These are phyloP conservation scores for Macrocystidia cucumis DNA, from an alignment of 1,284 basidiomycete species.

Conservation along the genomic window DNA sequence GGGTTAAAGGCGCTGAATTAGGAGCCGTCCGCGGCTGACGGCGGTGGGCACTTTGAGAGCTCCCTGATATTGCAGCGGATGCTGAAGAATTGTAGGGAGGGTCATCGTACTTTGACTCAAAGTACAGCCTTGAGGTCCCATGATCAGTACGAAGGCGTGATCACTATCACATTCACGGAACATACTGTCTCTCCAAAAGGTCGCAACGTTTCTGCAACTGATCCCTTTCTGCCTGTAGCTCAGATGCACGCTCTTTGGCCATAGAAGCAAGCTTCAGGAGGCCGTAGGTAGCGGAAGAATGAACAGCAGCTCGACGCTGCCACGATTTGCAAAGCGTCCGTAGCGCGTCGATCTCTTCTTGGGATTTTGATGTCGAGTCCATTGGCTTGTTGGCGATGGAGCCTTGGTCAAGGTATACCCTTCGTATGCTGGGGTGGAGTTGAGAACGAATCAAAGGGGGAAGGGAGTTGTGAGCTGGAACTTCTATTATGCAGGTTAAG, in stretches of 20 bases:
- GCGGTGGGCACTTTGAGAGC: no score
- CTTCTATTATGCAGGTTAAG: slow-evolving; percentile 21
- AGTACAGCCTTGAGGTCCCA: no score
- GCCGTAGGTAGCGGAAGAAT: slow-evolving; percentile 45
- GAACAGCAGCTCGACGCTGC: slow-evolving; percentile 49
- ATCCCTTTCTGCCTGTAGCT: slow-evolving; percentile 35
- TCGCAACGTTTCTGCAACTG: slow-evolving; percentile 29
- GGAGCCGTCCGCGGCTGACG: no score
- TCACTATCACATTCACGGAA: no score
- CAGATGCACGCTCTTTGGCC: slow-evolving; percentile 39
- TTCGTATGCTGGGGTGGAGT: slow-evolving; percentile 40
- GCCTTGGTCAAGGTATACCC: slow-evolving; percentile 33
- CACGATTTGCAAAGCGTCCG: slow-evolving; percentile 40
- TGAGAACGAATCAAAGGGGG: slow-evolving; percentile 40
- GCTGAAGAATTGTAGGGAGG: no score
- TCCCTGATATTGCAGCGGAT: no score
- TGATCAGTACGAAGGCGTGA: no score
- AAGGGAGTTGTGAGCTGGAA: slow-evolving; percentile 38
- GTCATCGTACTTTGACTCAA: no score
- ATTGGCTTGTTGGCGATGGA: slow-evolving; percentile 13
- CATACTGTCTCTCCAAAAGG: slow-evolving; percentile 20
- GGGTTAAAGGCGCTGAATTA: no score
- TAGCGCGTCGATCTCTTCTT: slow-evolving; percentile 38
- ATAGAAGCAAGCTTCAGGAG: slow-evolving; percentile 41
- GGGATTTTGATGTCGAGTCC: slow-evolving; percentile 15